Evolutionary conservation across 257 asterid species (phyloP).

Genomic region (Phtheirospermum japonicum): DNA sequence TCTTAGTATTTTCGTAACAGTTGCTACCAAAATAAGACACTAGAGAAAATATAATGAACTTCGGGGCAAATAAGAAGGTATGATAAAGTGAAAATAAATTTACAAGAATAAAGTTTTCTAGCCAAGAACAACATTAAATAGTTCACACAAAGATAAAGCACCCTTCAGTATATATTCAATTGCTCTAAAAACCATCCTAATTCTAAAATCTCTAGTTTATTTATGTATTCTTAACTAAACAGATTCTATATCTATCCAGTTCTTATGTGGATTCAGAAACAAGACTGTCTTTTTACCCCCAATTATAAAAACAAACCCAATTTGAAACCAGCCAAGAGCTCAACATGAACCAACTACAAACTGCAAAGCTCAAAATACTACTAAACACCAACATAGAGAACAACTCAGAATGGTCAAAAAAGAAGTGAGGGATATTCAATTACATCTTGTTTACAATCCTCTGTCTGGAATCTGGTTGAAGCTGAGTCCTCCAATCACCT

Average conservation of each 20-base stretch:
- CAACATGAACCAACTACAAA: conserved; percentile 15
- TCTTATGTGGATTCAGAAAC: not conserved
- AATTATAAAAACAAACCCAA: not conserved
- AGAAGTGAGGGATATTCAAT: not conserved
- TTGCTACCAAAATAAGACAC: not conserved
- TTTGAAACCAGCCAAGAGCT: not conserved
- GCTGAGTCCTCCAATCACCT: conserved; percentile 74
- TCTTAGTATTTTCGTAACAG: conserved; percentile 21
- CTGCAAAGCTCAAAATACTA: not conserved
- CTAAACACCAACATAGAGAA: conserved; percentile 17
- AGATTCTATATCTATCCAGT: conserved; percentile 10
- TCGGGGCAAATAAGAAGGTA: not conserved
- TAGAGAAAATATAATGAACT: conserved; percentile 1
- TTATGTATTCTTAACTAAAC: not conserved
- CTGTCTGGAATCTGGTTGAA: conserved; percentile 60
- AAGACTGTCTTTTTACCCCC: not conserved
- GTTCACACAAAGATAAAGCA: conserved; percentile 10
- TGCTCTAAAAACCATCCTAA: too few species aligned
- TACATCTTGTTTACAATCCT: conserved; percentile 75
- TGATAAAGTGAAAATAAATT: not conserved
- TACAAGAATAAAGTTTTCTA: not conserved
- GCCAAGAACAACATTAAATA: conserved; percentile 8
- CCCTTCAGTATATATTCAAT: not conserved
- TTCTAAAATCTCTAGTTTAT: not conserved
- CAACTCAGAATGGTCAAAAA: not conserved